Evolutionary conservation across 331 rosid genomes (phyloP).

Genomic region (Quercus tomentella): DNA sequence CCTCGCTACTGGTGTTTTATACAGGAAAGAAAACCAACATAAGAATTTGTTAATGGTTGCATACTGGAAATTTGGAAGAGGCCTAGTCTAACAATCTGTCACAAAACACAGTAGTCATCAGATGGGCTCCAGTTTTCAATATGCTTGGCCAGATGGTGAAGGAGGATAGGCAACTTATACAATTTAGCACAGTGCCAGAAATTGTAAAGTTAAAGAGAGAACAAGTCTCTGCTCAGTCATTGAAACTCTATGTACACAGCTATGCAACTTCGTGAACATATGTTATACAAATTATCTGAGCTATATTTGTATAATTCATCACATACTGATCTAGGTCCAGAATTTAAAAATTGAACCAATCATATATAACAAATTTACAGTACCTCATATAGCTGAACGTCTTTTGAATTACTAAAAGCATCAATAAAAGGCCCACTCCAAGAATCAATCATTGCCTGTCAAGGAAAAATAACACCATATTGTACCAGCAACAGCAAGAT

Average conservation of each 20-base stretch:
- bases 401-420: constrained; percentile 49
- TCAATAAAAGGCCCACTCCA: constrained; percentile 69
- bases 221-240: not conserved
- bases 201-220: not conserved
- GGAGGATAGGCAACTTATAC: not conserved
- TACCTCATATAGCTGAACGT: constrained; percentile 67
- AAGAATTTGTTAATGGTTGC: not conserved
- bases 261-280: not conserved
- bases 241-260: not conserved
- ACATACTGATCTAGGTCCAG: not conserved
- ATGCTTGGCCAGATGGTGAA: not conserved
- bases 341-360: constrained; percentile 17
- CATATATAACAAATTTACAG: not conserved
- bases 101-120: not conserved
- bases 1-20: not conserved
- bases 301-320: not conserved
- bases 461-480: constrained; percentile 20
- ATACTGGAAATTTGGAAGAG: not conserved
- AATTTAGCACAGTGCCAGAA: too few species aligned
- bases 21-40: not conserved
- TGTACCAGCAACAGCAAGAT: constrained; percentile 12
- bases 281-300: not conserved
- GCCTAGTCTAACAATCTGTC: not conserved
- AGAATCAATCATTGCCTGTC: constrained; percentile 71
- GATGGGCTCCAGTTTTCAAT: not conserved